phyloP scores from a whole-genome alignment of 345 rosid species.

The Rhodamnia rubescens region DNA sequence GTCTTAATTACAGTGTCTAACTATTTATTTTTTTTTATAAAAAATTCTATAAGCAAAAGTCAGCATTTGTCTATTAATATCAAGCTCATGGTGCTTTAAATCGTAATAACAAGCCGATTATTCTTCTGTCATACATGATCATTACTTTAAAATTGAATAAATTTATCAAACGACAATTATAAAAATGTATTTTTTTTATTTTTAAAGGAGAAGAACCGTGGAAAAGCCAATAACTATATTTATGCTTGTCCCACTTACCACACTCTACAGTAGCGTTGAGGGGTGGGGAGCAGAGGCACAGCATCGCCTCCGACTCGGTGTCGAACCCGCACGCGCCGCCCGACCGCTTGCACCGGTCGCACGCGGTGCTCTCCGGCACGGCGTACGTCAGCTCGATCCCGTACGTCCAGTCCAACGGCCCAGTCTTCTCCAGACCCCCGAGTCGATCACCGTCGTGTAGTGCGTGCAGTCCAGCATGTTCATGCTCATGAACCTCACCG shows the following conservation, averaged over 20 bases:
- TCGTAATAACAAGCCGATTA: too few relatives aligned
- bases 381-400: constrained; percentile 63
- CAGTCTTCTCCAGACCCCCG: constrained; percentile 40
- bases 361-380: constrained; percentile 53
- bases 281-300: constrained; percentile 60
- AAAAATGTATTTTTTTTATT: neutral
- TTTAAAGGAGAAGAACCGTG: neutral
- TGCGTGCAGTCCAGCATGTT: constrained; percentile 84
- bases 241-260: constrained; percentile 21
- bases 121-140: too few relatives aligned
- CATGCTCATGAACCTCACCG: constrained; percentile 77
- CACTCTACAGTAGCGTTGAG: constrained; percentile 58
- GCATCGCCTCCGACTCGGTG: constrained; percentile 48
- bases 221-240: neutral
- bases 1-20: too few relatives aligned
- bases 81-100: neutral
- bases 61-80: neutral
- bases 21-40: neutral
- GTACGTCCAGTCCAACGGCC: constrained; percentile 76
- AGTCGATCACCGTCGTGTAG: constrained; percentile 48
- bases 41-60: neutral
- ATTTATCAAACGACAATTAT: neutral
- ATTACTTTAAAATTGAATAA: neutral
- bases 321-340: constrained; percentile 86
- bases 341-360: constrained; percentile 52